Evolutionary conservation across 352 stramenopile species (phyloP), one percentile per base, ranked within the genome.

Genomic region (Phytophthora pluvialis): DNA sequence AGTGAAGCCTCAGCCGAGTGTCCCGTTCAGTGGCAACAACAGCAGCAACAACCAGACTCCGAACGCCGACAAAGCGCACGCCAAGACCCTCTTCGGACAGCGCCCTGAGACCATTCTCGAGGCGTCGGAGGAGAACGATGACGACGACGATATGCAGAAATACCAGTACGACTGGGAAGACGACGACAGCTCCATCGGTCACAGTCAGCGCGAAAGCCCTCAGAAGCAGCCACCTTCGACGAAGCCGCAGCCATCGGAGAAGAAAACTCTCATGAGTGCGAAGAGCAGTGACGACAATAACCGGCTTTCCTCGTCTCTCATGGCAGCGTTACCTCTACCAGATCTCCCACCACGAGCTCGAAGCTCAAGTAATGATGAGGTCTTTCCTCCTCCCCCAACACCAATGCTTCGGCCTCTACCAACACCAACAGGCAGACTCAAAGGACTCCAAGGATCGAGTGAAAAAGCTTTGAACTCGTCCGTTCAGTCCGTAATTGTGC

Each of bases 41-140:
- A 64, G 29, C 25, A 67, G 21, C 25, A 64, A 61, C 39, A 75
- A 75, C 28, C 67, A 75, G 16, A n/a, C 33, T 2, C 54, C 53
- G 9, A 47, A 60, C 15, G 6, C 31, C 1, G 64, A 59, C 4
- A 68, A 56, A 40, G 0, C 18, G 16, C 32, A 35, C 10, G 21
- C 26, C 15, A 81, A 77, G 25, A 55, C 58, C 13, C 48, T 57
- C 1, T 62, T 76, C 15, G 57, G 53, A 4, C 78, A 77, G 26
- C 65, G 75, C 31, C 62, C 67, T 1, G 61, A 75, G n/a, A 75
- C 67, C 44, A 88, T 88, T 51, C 77, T 76, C 5, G 77, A 88
- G 39, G 82, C 81, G 42, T 74, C 77, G 29, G 71, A 83, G 15
- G 73, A 85, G 9, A 59, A 75, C 11, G 73, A 77, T 7, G 65